Percentiles rank a stretch among this genome's conserved stretches.
Conservation (phyloP, 2,329 filamentous ascomycete species). For the Pseudogymnoascus sp. region DNA sequence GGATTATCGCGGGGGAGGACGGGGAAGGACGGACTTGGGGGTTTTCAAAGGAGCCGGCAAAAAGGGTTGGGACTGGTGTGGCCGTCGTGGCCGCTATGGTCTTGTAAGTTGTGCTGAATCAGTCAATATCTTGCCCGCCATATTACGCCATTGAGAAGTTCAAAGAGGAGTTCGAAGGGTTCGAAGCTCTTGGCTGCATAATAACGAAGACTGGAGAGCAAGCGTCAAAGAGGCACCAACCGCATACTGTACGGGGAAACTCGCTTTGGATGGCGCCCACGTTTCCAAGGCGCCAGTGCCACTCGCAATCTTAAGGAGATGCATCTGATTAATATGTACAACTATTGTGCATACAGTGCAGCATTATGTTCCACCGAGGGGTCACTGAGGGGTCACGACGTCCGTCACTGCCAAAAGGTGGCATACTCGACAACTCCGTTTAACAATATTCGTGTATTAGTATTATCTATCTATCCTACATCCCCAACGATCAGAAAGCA, state of each 20-base stretch:
- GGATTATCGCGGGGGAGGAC: constrained; percentile 1
- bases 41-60: constrained; percentile 1
- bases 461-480: constrained; percentile 8
- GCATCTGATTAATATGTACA: not conserved
- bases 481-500: constrained; percentile 1
- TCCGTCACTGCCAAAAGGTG: not conserved
- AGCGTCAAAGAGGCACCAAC: not conserved
- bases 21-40: not conserved
- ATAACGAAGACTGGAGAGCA: not conserved
- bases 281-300: not conserved
- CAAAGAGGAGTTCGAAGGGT: not conserved
- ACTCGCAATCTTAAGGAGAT: not conserved
- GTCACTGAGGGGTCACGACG: not conserved
- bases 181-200: not conserved
- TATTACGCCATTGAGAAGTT: not conserved
- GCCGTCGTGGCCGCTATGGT: not conserved
- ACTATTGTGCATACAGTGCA: not conserved
- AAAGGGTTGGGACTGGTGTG: not conserved
- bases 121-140: not conserved
- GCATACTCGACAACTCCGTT: not conserved
- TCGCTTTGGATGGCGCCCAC: not conserved
- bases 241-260: not conserved
- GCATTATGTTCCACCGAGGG: not conserved
- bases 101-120: not conserved
- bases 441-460: constrained; percentile 7